A percentile compares a stretch with the other conserved stretches of the same genome.
phyloP scores from a whole-genome alignment of 768 basidiomycete species.

The Phanerochaete sordida region DNA sequence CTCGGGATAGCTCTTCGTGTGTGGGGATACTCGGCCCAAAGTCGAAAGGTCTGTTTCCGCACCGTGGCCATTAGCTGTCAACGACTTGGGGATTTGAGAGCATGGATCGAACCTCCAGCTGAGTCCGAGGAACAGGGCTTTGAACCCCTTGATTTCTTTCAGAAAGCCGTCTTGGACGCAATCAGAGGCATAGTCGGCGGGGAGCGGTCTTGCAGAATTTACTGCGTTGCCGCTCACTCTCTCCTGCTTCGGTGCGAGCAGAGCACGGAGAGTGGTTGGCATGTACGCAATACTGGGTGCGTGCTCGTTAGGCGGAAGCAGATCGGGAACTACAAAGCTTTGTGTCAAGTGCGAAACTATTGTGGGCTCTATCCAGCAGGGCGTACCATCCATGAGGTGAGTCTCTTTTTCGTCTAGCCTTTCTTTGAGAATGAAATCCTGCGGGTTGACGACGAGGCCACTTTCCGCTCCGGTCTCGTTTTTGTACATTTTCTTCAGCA shows the following conservation, averaged over 20 bases:
- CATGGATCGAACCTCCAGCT: slow-evolving; percentile 55
- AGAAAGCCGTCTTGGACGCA: slow-evolving; percentile 29
- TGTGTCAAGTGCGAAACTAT: too few relatives aligned
- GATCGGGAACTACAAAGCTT: slow-evolving; percentile 43
- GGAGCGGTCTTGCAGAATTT: too few relatives aligned
- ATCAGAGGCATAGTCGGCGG: too few relatives aligned
- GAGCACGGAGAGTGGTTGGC: slow-evolving; percentile 26
- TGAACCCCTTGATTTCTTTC: slow-evolving; percentile 55
- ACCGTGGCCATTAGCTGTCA: background rate
- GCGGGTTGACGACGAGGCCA: slow-evolving; percentile 4
- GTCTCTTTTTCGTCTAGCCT: slow-evolving; percentile 47
- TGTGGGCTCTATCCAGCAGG: slow-evolving; percentile 4
- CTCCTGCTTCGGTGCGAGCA: slow-evolving; percentile 17
- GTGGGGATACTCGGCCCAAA: slow-evolving; percentile 22
- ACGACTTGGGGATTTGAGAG: background rate
- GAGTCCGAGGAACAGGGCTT: slow-evolving; percentile 54
- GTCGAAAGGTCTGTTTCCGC: slow-evolving; percentile 24
- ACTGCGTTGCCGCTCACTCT: background rate
- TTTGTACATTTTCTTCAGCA: slow-evolving; percentile 1
- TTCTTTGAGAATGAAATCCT: slow-evolving; percentile 49
- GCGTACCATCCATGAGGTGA: slow-evolving; percentile 56
- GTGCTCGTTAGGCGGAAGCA: slow-evolving; percentile 53
- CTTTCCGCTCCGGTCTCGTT: background rate
- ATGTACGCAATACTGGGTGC: slow-evolving; percentile 29
- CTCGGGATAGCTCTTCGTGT: slow-evolving; percentile 22